Evolutionary conservation across 805 yeast species (phyloP), one percentile per base, ranked within the genome.

Genomic region (Wickerhamomyces canadensis): DNA sequence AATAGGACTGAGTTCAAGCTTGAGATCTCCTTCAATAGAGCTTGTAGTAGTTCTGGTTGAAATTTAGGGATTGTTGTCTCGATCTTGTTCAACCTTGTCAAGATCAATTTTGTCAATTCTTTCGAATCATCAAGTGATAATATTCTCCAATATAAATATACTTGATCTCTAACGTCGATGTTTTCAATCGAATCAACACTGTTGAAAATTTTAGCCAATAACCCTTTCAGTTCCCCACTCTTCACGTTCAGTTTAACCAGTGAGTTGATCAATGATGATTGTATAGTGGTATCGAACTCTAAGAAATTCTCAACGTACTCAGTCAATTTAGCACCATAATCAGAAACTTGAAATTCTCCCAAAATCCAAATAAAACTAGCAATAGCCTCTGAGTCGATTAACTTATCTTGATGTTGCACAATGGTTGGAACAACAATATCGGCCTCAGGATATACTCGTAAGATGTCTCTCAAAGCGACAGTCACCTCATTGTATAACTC

Each of bases 1-100:
- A 84, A 94, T 54, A 86, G 86, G 3, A 93, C 93, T 0, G 97
- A 86, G 27, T 96, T 80, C 43, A 93, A 70, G 8, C 93, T 82
- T 3, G 94, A 80, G 38, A 91, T 62, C 55, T 91, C 95, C n/a
- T 65, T 56, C 22, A 91, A 54, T 34, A 93, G 68, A 44, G 77
- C 80, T 29, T 79, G 76, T 40, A 89, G 69, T 5, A 87, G 67
- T 17, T 67, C 69, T 0, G 85, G 81, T 28, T 86, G 78, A 51
- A 89, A 81, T 15, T 70, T 61, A 29, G 87, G 81, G 22, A 89
- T 76, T 2, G 88, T 80, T 2, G 86, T 72, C 31, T 76, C 73
- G 41, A 93, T 76, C 9, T 77, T 74, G 11, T 96, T 95, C 38
- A 84, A 64, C 43, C 72, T 74, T 10, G 77, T 68, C 40, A 80